Percentiles rank a stretch among this genome's conserved stretches.
These are phyloP conservation scores for Saturnispora gosingensis DNA, from an alignment of 805 yeast species.

Conservation along the genomic window DNA sequence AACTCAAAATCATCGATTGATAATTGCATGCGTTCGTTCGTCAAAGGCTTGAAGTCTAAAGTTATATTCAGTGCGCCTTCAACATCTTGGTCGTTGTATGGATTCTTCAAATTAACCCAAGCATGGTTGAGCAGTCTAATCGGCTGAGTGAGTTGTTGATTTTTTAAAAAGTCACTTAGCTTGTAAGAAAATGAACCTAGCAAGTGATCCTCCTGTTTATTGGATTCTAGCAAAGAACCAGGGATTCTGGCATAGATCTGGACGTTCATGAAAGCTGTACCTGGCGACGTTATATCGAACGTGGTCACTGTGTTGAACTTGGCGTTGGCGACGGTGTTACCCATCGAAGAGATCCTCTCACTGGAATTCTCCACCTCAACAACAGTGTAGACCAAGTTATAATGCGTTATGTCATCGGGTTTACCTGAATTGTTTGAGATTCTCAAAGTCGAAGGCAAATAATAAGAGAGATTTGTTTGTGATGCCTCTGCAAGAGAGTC, in stretches of 20 bases:
- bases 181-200: constrained; percentile 64
- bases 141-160: constrained; percentile 24
- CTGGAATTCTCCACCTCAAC: constrained; percentile 94
- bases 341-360: constrained; percentile 75
- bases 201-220: constrained; percentile 52
- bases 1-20: constrained; percentile 88
- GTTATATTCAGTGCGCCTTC: constrained; percentile 33
- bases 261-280: constrained; percentile 41
- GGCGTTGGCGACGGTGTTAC: constrained; percentile 71
- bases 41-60: constrained; percentile 27
- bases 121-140: constrained; percentile 60
- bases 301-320: constrained; percentile 84
- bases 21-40: constrained; percentile 40
- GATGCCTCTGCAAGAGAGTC: constrained; percentile 23
- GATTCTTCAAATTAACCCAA: constrained; percentile 31
- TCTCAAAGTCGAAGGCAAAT: constrained; percentile 36
- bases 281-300: constrained; percentile 71
- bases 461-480: constrained; percentile 23
- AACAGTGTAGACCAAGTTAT: constrained; percentile 63
- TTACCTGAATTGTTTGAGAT: constrained; percentile 39
- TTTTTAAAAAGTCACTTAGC: constrained; percentile 25
- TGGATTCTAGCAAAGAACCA: constrained; percentile 39
- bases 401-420: constrained; percentile 39
- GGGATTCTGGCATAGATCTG: constrained; percentile 79
- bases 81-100: constrained; percentile 25